Conservation (phyloP, 495 filamentous ascomycete species). For the Niebla homalea region DNA sequence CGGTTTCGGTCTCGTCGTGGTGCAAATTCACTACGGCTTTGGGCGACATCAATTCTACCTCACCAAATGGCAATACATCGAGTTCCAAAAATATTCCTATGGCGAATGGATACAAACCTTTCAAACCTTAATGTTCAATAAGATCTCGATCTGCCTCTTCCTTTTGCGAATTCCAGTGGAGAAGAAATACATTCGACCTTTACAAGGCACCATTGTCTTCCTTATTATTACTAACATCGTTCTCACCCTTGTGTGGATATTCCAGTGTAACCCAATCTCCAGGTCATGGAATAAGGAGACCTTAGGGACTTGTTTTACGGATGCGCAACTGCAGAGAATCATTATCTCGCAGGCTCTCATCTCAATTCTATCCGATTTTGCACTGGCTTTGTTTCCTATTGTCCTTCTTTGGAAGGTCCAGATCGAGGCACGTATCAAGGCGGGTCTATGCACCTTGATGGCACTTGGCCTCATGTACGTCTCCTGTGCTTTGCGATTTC, state of each 20-base stretch:
- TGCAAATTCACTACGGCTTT: slow-evolving; percentile 7
- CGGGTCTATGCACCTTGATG: slow-evolving; percentile 26
- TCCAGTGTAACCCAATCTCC: slow-evolving; percentile 10
- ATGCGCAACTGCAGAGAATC: slow-evolving; percentile 10
- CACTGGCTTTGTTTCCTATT: slow-evolving; percentile 24
- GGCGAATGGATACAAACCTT: slow-evolving; percentile 14
- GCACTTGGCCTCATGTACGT: slow-evolving; percentile 21
- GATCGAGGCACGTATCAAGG: slow-evolving; percentile 20
- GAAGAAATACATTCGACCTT: slow-evolving; percentile 1
- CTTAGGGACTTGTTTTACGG: slow-evolving; percentile 4
- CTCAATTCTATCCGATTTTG: slow-evolving; percentile 19
- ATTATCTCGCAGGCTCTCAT: slow-evolving; percentile 16
- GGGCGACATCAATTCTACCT: slow-evolving; percentile 6
- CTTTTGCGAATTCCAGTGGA: slow-evolving; percentile 7
- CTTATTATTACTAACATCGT: slow-evolving; percentile 7
- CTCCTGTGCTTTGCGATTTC: neutral
- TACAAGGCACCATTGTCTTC: neutral
- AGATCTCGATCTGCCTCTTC: slow-evolving; percentile 14
- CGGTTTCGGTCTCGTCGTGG: neutral
- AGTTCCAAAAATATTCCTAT: slow-evolving; percentile 9
- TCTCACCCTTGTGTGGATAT: slow-evolving; percentile 4
- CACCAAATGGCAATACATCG: neutral
- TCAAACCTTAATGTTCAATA: slow-evolving; percentile 10
- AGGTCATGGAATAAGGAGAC: slow-evolving; percentile 6
- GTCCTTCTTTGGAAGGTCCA: slow-evolving; percentile 23